These are phyloP conservation scores for Verruconis gallopava DNA, from an alignment of 2,329 filamentous ascomycete genomes.

Conservation along the genomic window DNA sequence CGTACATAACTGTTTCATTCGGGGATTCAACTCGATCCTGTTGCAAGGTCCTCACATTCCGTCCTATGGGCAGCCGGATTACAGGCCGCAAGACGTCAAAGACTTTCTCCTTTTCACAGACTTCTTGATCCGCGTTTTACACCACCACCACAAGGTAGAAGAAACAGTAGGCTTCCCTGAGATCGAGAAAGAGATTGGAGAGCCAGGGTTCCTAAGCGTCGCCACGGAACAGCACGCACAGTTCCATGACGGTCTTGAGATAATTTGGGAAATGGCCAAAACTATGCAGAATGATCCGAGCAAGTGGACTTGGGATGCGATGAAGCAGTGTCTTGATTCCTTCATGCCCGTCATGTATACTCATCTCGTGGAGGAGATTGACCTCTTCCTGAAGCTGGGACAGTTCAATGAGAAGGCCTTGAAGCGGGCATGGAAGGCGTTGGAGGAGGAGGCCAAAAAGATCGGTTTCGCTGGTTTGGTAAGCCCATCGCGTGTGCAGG, in stretches of 20 bases:
- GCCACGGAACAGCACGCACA: not conserved
- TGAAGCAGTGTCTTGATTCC: not conserved
- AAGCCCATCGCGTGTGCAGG: not conserved
- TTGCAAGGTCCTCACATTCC: not conserved
- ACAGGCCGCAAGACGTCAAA: not conserved
- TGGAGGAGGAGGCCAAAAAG: not conserved
- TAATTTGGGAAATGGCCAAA: not conserved
- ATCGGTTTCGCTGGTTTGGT: not conserved
- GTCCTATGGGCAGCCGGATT: not conserved
- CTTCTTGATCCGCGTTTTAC: not conserved
- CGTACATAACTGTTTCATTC: not conserved
- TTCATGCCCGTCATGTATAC: not conserved
- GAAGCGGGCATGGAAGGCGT: not conserved
- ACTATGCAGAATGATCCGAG: not conserved
- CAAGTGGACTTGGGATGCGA: not conserved
- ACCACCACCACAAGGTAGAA: not conserved
- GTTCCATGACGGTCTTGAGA: not conserved
- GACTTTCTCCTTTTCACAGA: not conserved
- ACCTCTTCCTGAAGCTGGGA: not conserved
- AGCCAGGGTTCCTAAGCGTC: not conserved
- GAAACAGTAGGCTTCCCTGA: not conserved
- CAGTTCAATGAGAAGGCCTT: not conserved
- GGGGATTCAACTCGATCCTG: not conserved
- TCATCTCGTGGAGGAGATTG: not conserved
- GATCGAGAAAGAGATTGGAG: not conserved